A percentile compares a stretch with the other conserved stretches of the same genome.
phyloP scores from a whole-genome alignment of 1,139 yeast species.

The Wickerhamomyces sp. region DNA sequence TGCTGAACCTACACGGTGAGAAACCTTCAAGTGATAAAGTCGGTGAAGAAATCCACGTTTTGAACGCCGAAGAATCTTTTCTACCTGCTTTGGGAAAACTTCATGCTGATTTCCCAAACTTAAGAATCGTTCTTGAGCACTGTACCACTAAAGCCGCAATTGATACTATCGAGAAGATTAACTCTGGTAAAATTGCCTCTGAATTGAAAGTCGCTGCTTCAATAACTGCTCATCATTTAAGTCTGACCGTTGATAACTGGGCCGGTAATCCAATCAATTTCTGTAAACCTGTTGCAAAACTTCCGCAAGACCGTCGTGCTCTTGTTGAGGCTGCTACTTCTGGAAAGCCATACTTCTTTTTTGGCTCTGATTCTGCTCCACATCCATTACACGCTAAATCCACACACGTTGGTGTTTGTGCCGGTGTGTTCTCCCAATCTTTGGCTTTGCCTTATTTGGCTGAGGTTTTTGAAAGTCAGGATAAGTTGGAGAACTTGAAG shows the following conservation, averaged over 20 bases:
- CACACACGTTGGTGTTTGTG: slow-evolving; percentile 81
- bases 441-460: slow-evolving; percentile 82
- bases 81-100: slow-evolving; percentile 84
- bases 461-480: slow-evolving; percentile 68
- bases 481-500: slow-evolving; percentile 58
- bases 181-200: slow-evolving; percentile 40
- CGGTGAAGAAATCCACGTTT: slow-evolving; percentile 60
- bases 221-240: slow-evolving; percentile 92
- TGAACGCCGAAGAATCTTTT: slow-evolving; percentile 91
- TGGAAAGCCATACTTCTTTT: slow-evolving; percentile 89
- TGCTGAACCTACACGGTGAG: slow-evolving; percentile 92
- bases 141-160: slow-evolving; percentile 91
- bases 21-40: slow-evolving; percentile 60
- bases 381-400: slow-evolving; percentile 80
- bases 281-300: slow-evolving; percentile 96
- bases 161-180: slow-evolving; percentile 67
- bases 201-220: slow-evolving; percentile 76
- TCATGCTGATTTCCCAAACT: slow-evolving; percentile 77
- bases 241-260: slow-evolving; percentile 88
- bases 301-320: slow-evolving; percentile 79
- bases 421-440: slow-evolving; percentile 93
- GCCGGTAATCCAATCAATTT: slow-evolving; percentile 93
- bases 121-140: slow-evolving; percentile 88
- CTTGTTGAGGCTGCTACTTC: slow-evolving; percentile 83
- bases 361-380: slow-evolving; percentile 98